Evolutionary conservation across 768 basidiomycete genomes (phyloP).

Genomic region (Lactarius hengduanensis): DNA sequence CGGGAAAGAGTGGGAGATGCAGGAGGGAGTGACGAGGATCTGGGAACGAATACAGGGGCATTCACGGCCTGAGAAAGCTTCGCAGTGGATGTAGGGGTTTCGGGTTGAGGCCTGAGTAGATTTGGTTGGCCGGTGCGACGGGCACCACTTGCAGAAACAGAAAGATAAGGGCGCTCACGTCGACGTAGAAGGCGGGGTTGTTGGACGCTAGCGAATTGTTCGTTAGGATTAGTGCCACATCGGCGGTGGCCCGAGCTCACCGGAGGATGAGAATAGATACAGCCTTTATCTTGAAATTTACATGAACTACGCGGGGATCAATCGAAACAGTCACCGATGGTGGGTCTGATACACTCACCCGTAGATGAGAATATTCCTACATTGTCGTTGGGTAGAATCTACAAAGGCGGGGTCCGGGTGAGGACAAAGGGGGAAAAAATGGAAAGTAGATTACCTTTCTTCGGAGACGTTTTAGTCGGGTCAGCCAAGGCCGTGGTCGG

Average conservation of each 20-base stretch:
- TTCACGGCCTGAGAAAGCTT: constrained; percentile 69
- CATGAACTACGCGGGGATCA: constrained; percentile 55
- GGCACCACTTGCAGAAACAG: neutral
- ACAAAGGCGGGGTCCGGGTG: constrained; percentile 22
- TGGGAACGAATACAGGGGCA: constrained; percentile 84
- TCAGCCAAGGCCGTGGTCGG: constrained; percentile 46
- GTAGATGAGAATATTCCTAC: constrained; percentile 88
- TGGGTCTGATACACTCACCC: constrained; percentile 51
- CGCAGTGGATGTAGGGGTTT: constrained; percentile 25
- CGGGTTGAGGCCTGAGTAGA: constrained; percentile 23
- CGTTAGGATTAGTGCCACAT: neutral
- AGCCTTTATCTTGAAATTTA: constrained; percentile 84
- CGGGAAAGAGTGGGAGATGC: constrained; percentile 28
- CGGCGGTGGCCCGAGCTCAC: constrained; percentile 39
- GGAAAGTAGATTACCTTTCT: constrained; percentile 38
- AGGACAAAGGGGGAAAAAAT: constrained; percentile 20
- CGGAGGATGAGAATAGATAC: constrained; percentile 77
- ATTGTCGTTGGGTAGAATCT: constrained; percentile 77
- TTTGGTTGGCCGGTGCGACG: neutral
- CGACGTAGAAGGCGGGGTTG: constrained; percentile 24
- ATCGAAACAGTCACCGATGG: constrained; percentile 13
- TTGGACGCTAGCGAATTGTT: constrained; percentile 19
- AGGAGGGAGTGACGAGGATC: constrained; percentile 41
- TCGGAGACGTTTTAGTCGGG: constrained; percentile 49
- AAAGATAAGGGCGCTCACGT: constrained; percentile 23